phyloP scores from a whole-genome alignment of 176 grass and related monocot genomes.

The Dendrocalamus sinicus region DNA sequence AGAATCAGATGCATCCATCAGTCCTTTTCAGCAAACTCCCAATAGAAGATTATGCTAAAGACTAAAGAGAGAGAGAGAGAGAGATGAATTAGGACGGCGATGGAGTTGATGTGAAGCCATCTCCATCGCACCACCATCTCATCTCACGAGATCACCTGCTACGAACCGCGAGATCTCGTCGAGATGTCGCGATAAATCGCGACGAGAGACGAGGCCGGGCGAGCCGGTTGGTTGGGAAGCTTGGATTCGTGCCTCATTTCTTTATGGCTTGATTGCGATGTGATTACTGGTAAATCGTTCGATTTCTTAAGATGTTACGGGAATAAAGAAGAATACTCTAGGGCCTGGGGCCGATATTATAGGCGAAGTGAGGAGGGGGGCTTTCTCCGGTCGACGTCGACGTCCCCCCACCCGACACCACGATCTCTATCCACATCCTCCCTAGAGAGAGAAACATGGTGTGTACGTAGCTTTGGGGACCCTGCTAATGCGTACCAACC shows the following conservation, averaged over 20 bases:
- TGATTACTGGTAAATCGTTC: not conserved
- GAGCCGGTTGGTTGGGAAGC: not conserved
- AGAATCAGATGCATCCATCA: too few relatives aligned
- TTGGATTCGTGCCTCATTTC: not conserved
- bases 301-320: not conserved
- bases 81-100: slow-evolving; percentile 29
- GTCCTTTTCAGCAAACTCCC: too few relatives aligned
- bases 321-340: not conserved
- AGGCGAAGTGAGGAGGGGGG: not conserved
- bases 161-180: not conserved
- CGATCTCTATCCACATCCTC: not conserved
- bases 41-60: too few relatives aligned
- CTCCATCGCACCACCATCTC: not conserved
- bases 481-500: not conserved
- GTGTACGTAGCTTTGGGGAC: not conserved
- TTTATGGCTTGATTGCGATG: slow-evolving; percentile 6
- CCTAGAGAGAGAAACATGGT: not conserved
- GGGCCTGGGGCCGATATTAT: not conserved
- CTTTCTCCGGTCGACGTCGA: not conserved
- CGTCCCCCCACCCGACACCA: not conserved
- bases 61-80: too few relatives aligned
- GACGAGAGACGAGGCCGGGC: not conserved
- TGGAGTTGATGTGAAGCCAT: slow-evolving; percentile 30
- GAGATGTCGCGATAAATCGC: not conserved
- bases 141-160: not conserved